Conservation (phyloP, 768 basidiomycete species). For the Brasilioporus rufonigricans region DNA sequence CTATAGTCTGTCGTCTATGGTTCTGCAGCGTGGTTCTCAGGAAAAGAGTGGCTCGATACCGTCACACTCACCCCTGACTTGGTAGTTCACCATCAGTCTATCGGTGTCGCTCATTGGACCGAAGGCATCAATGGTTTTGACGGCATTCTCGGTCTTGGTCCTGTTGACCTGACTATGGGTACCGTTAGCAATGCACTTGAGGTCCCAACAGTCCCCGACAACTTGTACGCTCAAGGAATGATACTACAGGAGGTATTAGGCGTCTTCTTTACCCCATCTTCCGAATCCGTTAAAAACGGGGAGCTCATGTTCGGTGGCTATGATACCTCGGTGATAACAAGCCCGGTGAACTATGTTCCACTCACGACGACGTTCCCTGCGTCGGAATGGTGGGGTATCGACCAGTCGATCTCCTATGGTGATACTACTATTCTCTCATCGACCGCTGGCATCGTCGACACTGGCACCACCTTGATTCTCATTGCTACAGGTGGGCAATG, state of each 20-base stretch:
- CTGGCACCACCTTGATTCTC: neutral
- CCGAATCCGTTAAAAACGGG: conserved; percentile 19
- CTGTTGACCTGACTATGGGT: conserved; percentile 32
- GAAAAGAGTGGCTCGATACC: conserved; percentile 17
- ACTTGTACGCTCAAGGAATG: conserved; percentile 27
- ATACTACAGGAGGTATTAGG: conserved; percentile 31
- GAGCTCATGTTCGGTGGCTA: conserved; percentile 29
- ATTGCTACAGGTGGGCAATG: neutral
- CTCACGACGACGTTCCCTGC: neutral
- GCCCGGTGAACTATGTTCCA: neutral
- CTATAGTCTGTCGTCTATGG: neutral
- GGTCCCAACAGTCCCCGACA: conserved; percentile 38
- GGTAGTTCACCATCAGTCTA: conserved; percentile 28
- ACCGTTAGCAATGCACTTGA: conserved; percentile 9
- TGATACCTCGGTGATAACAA: conserved; percentile 2
- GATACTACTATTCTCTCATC: neutral
- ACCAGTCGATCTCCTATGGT: neutral
- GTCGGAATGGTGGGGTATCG: neutral
- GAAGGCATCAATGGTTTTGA: conserved; percentile 35
- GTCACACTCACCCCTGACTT: conserved; percentile 4
- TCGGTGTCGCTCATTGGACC: conserved; percentile 33
- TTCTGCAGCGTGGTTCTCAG: neutral
- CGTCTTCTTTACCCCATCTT: conserved; percentile 30
- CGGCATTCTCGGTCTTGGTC: conserved; percentile 41
- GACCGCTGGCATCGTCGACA: neutral